These are phyloP conservation scores for Suhomyces bokatorum DNA, from an alignment of 1,139 yeast genomes.

Conservation along the genomic window DNA sequence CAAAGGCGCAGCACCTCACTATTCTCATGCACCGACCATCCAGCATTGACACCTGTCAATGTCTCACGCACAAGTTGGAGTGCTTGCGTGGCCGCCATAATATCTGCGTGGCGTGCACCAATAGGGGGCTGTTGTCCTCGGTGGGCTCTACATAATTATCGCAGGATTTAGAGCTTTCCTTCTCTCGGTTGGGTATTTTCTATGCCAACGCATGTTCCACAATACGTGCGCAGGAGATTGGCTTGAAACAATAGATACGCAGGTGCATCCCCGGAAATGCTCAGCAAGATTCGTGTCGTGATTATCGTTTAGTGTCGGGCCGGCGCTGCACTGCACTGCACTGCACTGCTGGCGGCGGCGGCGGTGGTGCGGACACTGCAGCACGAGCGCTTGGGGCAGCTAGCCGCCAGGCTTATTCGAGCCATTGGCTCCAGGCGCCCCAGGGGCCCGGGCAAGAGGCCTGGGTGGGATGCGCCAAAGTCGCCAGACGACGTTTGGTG, in stretches of 20 bases:
- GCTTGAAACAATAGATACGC: constrained; percentile 8
- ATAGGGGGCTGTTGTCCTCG: constrained; percentile 1
- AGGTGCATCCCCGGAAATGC: constrained; percentile 8
- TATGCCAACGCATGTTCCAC: constrained; percentile 5
- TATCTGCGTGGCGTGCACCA: constrained; percentile 2
- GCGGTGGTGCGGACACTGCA: not conserved
- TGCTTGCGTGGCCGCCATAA: not conserved
- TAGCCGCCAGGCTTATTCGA: no score
- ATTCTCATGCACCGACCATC: not conserved
- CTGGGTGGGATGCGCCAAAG: no score
- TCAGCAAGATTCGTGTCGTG: not conserved
- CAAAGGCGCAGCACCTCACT: not conserved
- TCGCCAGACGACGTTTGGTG: no score
- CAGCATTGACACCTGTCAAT: constrained; percentile 8
- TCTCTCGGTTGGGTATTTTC: constrained; percentile 12
- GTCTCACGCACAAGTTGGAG: constrained; percentile 1
- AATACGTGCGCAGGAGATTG: constrained; percentile 6
- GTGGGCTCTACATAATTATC: not conserved
- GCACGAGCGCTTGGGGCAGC: not conserved
- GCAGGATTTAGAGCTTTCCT: constrained; percentile 3
- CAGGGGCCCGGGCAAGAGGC: no score
- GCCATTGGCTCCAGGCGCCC: no score
- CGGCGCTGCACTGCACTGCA: no score
- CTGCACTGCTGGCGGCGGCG: no score
- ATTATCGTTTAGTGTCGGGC: not conserved